Base-by-base conservation (phyloP, 768 basidiomycete species). In the Baorangia bicolor region DNA sequence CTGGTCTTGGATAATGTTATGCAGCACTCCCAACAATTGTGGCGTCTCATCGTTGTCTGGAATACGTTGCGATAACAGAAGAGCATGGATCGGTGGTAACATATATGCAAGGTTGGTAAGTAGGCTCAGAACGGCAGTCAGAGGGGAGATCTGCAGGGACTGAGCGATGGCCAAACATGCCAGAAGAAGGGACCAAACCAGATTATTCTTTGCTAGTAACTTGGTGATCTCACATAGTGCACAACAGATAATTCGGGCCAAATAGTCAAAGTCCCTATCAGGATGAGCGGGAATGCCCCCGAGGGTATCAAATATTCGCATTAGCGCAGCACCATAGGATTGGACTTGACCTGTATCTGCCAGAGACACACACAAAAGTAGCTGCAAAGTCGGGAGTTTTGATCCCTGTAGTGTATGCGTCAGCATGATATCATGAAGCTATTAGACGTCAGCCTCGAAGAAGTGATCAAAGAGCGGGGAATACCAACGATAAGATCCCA, bases 391-490 rank as follows among this genome's bases (percentile, higher is more conserved):
- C 16, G 76, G 68, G 21, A 74, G 68, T 5, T 65, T 64, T 7
- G 69, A 73, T 18, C 68, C 65, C 1, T 74, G 71, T 30, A 73
- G 66, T 3, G 74, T 73, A 67, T 90, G 88, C 0, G 80, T 82
- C 50, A 89, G 63, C n/a, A 90, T 67, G 28, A 86, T 75, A 39
- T 80, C 77, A 58, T 80, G 82, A 44, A 89, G 70, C 88, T 90
- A 40, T 35, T 13, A 23, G 12, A 50, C 18, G 18, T 63, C 35
- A 62, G 48, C 44, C 45, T 31, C 28, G 28, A 37, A 37, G 35
- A 56, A 37, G 25, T 18, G 23, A 38, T 37, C 49, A 47, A 50
- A n/a, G 23, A 28, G 16, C 28, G 11, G 11, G 38, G 20, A 34
- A 60, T 9, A 67, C 71, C 21, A 65, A 89, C 88, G 76, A 85